Percentiles rank a stretch among this genome's conserved stretches.
These are phyloP conservation scores for Dictyostelium intermedium DNA, from an alignment of 78 protist genomes.

Conservation along the genomic window DNA sequence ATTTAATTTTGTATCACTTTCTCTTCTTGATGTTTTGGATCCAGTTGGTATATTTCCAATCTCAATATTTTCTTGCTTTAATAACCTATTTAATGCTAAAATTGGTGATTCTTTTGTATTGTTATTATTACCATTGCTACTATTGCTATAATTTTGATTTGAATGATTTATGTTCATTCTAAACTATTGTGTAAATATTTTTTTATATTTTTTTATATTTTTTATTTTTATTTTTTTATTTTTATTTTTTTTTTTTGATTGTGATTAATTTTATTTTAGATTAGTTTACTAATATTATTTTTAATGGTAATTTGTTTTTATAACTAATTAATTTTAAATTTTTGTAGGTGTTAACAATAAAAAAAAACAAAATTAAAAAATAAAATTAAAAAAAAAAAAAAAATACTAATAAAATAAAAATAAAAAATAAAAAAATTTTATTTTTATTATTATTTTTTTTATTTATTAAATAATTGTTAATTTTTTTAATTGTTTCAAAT, in stretches of 20 bases:
- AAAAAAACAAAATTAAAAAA: too few relatives aligned
- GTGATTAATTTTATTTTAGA: not conserved
- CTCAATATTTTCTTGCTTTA: conserved; percentile 2
- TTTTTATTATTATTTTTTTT: not conserved
- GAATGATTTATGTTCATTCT: not conserved
- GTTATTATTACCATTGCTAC: not conserved
- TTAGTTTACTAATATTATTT: not conserved
- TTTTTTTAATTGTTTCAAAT: not conserved
- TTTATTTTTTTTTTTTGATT: too few relatives aligned
- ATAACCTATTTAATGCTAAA: conserved; percentile 1
- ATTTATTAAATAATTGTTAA: not conserved
- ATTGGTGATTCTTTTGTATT: not conserved
- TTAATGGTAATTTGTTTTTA: not conserved
- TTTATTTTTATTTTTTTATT: too few relatives aligned
- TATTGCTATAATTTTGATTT: not conserved
- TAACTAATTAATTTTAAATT: too few relatives aligned
- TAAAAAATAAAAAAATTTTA: too few relatives aligned
- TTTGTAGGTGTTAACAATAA: not conserved
- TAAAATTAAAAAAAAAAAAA: too few relatives aligned
- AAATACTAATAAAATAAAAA: too few relatives aligned
- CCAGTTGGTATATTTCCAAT: not conserved
- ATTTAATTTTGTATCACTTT: not conserved
- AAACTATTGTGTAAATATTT: too few relatives aligned
- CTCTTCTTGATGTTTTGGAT: not conserved
- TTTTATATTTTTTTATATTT: too few relatives aligned